Evolutionary conservation across 129 eudicot species (phyloP).

Genomic region (Flaveria bidentis): DNA sequence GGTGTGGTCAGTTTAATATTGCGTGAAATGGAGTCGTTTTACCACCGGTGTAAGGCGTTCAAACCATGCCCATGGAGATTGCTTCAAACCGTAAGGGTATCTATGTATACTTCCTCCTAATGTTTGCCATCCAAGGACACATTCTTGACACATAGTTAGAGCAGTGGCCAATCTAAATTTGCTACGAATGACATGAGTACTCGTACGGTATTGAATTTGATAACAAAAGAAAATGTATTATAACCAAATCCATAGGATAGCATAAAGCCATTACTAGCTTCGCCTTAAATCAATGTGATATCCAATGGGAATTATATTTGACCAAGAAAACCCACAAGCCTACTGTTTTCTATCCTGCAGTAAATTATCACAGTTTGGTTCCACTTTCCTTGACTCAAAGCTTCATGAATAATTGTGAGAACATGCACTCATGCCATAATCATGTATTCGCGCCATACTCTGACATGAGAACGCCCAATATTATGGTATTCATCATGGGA

Average conservation of each 20-base stretch:
- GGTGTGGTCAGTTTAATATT: neutral
- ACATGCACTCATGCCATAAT: no score
- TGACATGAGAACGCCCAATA: no score
- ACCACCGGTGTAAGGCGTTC: neutral
- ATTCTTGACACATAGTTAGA: neutral
- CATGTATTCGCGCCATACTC: no score
- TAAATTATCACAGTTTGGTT: no score
- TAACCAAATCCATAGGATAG: neutral
- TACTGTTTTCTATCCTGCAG: neutral
- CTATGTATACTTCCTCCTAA: neutral
- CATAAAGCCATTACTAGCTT: neutral
- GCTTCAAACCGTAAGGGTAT: neutral
- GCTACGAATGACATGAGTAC: neutral
- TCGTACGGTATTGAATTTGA: neutral
- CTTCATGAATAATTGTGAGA: no score
- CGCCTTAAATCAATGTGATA: neutral
- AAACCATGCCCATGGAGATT: neutral
- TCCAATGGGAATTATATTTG: neutral
- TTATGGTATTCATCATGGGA: no score
- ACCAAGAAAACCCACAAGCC: neutral
- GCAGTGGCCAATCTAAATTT: neutral
- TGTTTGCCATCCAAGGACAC: neutral
- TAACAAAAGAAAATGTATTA: neutral
- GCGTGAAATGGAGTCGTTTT: neutral
- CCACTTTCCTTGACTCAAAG: no score